phyloP scores from a whole-genome alignment of 345 rosid species.

The Camelina hispida region DNA sequence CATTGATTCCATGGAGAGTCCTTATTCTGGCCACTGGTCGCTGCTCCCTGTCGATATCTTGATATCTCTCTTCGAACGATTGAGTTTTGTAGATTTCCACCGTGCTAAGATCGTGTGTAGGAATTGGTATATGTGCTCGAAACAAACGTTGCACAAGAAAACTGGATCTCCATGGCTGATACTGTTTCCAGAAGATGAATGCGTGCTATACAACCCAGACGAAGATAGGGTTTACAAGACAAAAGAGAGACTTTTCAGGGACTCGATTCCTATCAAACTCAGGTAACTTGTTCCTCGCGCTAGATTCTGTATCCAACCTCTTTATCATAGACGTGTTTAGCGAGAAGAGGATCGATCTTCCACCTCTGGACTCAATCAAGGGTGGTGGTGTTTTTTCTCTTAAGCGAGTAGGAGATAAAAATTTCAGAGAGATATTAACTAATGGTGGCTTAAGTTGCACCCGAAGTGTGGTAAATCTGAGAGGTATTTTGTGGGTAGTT shows the following conservation, averaged over 20 bases:
- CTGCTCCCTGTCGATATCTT: not conserved
- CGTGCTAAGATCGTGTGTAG: not conserved
- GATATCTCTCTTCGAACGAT: not conserved
- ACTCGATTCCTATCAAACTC: not conserved
- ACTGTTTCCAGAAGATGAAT: not conserved
- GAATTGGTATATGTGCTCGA: not conserved
- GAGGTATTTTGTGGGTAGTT: no score
- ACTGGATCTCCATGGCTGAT: not conserved
- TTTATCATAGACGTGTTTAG: no score
- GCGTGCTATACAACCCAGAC: not conserved
- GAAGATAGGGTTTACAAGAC: not conserved
- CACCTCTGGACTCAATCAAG: no score
- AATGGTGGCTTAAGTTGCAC: no score
- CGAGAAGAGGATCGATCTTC: no score
- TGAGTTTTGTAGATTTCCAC: not conserved
- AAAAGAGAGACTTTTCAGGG: not conserved
- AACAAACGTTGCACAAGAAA: not conserved
- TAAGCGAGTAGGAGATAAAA: no score
- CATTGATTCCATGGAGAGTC: not conserved
- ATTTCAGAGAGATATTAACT: no score
- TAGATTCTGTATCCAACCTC: no score
- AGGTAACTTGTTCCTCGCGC: not conserved
- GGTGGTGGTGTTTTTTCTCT: no score
- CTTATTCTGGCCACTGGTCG: not conserved
- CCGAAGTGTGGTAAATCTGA: no score